Percentiles rank a stretch among this genome's conserved stretches.
phyloP scores from a whole-genome alignment of 179 eudicot species.

The Pouteria campechiana region DNA sequence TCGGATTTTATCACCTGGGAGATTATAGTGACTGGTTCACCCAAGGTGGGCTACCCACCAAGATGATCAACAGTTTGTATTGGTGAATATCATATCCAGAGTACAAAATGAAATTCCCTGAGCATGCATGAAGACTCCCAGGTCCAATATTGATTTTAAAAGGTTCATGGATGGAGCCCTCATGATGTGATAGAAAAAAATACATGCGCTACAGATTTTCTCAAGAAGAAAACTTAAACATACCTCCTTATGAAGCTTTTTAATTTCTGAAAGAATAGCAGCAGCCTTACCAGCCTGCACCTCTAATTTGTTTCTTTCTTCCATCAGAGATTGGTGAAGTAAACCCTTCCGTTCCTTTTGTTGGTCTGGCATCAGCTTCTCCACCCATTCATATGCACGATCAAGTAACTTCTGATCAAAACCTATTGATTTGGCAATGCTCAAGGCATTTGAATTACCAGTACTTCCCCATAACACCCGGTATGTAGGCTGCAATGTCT shows the following conservation, averaged over 20 bases:
- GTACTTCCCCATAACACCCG: conserved; percentile 81
- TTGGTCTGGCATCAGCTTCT: conserved; percentile 73
- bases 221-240: too few species aligned
- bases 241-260: conserved; percentile 74
- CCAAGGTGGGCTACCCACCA: too few species aligned
- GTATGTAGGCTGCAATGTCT: conserved; percentile 78
- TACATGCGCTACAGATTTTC: too few species aligned
- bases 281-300: conserved; percentile 48
- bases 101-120: too few species aligned
- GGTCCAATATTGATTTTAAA: too few species aligned
- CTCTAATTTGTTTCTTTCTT: conserved; percentile 65
- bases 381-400: conserved; percentile 67
- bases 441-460: conserved; percentile 91
- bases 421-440: conserved; percentile 77
- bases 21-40: too few species aligned
- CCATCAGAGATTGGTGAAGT: conserved; percentile 60
- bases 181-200: too few species aligned
- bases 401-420: conserved; percentile 66
- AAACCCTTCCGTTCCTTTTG: conserved; percentile 49
- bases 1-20: too few species aligned
- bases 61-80: too few species aligned
- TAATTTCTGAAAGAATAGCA: conserved; percentile 50
- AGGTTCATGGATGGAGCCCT: too few species aligned
- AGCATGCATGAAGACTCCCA: too few species aligned
- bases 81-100: too few species aligned